These are phyloP conservation scores for Eurotiales sp. DNA, from an alignment of 2,329 filamentous ascomycete genomes.

Conservation along the genomic window DNA sequence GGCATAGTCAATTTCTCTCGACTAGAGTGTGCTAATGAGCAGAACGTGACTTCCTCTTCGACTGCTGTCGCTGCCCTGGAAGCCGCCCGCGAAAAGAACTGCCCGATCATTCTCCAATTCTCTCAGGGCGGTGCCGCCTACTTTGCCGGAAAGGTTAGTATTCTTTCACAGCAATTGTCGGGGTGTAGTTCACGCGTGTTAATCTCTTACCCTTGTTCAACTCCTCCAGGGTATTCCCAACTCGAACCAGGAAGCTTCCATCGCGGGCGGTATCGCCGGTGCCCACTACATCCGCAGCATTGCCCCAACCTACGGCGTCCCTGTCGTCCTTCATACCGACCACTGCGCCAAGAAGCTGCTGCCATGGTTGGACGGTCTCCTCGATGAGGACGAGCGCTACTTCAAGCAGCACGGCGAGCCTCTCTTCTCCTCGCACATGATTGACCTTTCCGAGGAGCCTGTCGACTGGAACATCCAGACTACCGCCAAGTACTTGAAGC, in stretches of 20 bases:
- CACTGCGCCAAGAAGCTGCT: conserved; percentile 99
- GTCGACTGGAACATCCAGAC: conserved; percentile 89
- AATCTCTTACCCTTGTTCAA: too few species aligned
- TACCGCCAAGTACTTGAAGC: conserved; percentile 89
- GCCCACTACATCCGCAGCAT: conserved; percentile 91
- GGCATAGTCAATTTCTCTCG: too few species aligned
- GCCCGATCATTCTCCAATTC: conserved; percentile 88
- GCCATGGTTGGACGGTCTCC: conserved; percentile 93
- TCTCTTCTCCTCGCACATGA: conserved; percentile 97
- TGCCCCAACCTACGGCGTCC: conserved; percentile 81
- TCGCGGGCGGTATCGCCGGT: conserved; percentile 80
- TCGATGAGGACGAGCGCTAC: conserved; percentile 89
- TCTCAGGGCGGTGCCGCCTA: conserved; percentile 91
- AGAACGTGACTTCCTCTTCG: conserved; percentile 91
- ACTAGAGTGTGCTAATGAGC: neutral
- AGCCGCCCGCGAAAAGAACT: conserved; percentile 87
- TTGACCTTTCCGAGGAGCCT: conserved; percentile 89
- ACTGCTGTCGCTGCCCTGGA: conserved; percentile 83
- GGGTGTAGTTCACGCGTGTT: neutral
- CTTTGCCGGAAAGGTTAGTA: conserved; percentile 76
- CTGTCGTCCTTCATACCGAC: conserved; percentile 93
- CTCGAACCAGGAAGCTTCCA: conserved; percentile 77
- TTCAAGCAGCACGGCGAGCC: conserved; percentile 92
- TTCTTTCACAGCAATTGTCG: conserved; percentile 3
- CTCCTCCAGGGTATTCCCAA: conserved; percentile 67